Evolutionary conservation across 768 basidiomycete genomes (phyloP).

Genomic region (Boletus sp.): DNA sequence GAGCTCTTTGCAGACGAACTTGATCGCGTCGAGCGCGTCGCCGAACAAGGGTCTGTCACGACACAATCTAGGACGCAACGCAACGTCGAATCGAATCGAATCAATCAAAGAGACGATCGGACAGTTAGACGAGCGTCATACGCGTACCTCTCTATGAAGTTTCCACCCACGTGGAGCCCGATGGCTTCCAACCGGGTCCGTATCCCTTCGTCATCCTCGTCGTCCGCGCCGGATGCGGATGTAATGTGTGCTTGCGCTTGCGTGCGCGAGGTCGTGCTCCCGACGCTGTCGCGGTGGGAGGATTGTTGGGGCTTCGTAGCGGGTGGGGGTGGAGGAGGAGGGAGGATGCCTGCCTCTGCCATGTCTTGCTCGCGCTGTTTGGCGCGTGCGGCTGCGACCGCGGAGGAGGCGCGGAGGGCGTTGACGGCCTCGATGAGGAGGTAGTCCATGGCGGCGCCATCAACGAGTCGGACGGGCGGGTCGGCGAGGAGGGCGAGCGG

Average conservation of each 20-base stretch:
- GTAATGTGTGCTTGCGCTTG: not conserved
- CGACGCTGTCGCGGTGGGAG: constrained; percentile 35
- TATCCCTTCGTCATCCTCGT: constrained; percentile 76
- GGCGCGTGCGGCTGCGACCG: constrained; percentile 63
- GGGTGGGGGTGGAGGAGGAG: constrained; percentile 45
- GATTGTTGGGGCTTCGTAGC: constrained; percentile 35
- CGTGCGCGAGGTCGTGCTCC: constrained; percentile 25
- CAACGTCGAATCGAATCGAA: not conserved
- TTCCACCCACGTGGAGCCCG: constrained; percentile 83
- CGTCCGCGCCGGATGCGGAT: constrained; percentile 21
- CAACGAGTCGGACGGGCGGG: constrained; percentile 58
- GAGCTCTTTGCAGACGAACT: constrained; percentile 96
- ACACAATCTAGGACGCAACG: constrained; percentile 53
- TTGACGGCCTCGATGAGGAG: constrained; percentile 80
- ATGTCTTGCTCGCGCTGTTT: constrained; percentile 76
- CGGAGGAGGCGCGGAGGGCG: constrained; percentile 71
- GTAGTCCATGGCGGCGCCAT: constrained; percentile 77
- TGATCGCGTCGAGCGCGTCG: constrained; percentile 87
- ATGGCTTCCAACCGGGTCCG: constrained; percentile 74
- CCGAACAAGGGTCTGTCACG: constrained; percentile 71
- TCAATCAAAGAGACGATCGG: not conserved
- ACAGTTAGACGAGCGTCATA: not conserved
- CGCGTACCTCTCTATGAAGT: constrained; percentile 75
- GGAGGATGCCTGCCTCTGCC: constrained; percentile 73
- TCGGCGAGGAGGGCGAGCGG: constrained; percentile 57